Percentiles rank a stretch among this genome's conserved stretches.
These are phyloP conservation scores for Tylopilus plumbeoviolaceoides DNA, from an alignment of 768 basidiomycete genomes.

Conservation along the genomic window DNA sequence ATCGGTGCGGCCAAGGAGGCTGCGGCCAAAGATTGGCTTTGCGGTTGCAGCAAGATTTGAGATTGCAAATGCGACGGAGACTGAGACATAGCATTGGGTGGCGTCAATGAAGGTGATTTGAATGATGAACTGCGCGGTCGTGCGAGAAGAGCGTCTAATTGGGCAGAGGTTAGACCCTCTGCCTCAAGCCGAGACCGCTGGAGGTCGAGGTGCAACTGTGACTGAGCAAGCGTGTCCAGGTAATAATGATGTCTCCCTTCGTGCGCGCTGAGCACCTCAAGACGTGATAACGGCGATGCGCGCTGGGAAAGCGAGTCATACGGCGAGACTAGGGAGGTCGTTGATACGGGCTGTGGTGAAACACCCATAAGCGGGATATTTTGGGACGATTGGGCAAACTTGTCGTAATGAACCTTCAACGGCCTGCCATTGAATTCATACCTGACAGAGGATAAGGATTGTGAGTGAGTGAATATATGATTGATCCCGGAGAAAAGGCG, in stretches of 20 bases:
- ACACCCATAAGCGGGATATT: slow-evolving; percentile 23
- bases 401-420: slow-evolving; percentile 91
- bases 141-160: slow-evolving; percentile 26
- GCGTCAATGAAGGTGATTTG: slow-evolving; percentile 21
- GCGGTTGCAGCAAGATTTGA: slow-evolving; percentile 16
- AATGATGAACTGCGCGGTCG: slow-evolving; percentile 24
- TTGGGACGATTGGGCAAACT: slow-evolving; percentile 49
- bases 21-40: slow-evolving; percentile 13
- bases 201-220: slow-evolving; percentile 23
- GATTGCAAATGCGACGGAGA: slow-evolving; percentile 21
- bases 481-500: neutral
- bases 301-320: slow-evolving; percentile 25
- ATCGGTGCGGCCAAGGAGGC: slow-evolving; percentile 14
- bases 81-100: slow-evolving; percentile 14
- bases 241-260: slow-evolving; percentile 21
- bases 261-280: slow-evolving; percentile 22
- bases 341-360: slow-evolving; percentile 13
- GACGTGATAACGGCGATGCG: slow-evolving; percentile 19
- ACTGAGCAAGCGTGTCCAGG: slow-evolving; percentile 22
- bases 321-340: slow-evolving; percentile 14
- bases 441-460: slow-evolving; percentile 36
- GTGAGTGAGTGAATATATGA: slow-evolving; percentile 6
- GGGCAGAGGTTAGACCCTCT: slow-evolving; percentile 23
- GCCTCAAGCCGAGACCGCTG: slow-evolving; percentile 26
- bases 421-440: slow-evolving; percentile 85